Percentiles rank a stretch among this genome's conserved stretches.
Conservation (phyloP, 768 basidiomycete genomes). For the Kwoniella sp. region DNA sequence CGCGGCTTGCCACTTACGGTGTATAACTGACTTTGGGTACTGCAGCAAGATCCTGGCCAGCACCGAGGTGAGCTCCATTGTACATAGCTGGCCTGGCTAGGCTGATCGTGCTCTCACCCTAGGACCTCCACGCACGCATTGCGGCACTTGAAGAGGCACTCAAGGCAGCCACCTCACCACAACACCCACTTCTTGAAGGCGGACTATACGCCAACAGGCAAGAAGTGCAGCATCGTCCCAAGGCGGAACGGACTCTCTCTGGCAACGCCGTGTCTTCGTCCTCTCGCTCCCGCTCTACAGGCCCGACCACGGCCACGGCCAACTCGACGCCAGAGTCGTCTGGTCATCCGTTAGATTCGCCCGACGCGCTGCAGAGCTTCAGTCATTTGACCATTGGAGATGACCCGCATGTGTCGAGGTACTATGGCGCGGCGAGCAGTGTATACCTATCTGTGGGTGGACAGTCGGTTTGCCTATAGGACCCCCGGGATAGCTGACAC, state of each 20-base stretch:
- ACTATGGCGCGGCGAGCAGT: conserved; percentile 24
- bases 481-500: background rate
- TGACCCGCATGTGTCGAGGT: conserved; percentile 16
- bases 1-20: no score
- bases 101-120: background rate
- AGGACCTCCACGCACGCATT: conserved; percentile 13
- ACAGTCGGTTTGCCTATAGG: background rate
- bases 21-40: background rate
- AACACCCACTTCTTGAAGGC: conserved; percentile 6
- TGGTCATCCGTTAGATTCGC: background rate
- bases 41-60: conserved; percentile 14
- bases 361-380: conserved; percentile 5
- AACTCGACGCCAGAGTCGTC: background rate
- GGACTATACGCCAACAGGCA: conserved; percentile 9
- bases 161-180: conserved; percentile 1
- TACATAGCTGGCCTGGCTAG: background rate
- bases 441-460: conserved; percentile 23
- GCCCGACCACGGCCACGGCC: background rate
- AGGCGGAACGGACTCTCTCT: background rate
- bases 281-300: background rate
- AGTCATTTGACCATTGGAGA: conserved; percentile 15
- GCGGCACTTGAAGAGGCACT: conserved; percentile 12
- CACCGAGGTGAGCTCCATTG: conserved; percentile 18
- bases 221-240: conserved; percentile 1
- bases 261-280: background rate